Conservation (phyloP, 164 flowering plant species). For the Macadamia integrifolia region DNA sequence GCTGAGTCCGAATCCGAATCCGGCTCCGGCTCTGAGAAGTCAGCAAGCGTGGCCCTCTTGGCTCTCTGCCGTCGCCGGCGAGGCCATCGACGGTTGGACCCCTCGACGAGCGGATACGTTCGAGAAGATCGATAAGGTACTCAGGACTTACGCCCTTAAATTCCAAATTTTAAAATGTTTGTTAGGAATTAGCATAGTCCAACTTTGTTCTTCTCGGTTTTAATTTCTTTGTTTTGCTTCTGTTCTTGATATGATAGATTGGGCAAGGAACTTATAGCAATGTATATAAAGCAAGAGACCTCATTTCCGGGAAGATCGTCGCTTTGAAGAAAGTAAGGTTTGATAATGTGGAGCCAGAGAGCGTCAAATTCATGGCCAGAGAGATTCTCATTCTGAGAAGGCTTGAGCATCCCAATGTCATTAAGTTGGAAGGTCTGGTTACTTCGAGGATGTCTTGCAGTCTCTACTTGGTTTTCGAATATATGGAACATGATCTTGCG, state of each 20-base stretch:
- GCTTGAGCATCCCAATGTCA: constrained; percentile 85
- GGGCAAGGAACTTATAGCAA: constrained; percentile 98
- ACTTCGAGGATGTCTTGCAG: constrained; percentile 93
- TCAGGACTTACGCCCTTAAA: not conserved
- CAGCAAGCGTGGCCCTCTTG: constrained; percentile 78
- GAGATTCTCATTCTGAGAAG: constrained; percentile 72
- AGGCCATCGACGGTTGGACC: constrained; percentile 63
- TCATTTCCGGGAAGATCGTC: constrained; percentile 75
- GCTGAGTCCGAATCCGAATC: not conserved
- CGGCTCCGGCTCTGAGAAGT: constrained; percentile 15
- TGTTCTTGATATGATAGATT: constrained; percentile 32
- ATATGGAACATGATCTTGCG: constrained; percentile 94
- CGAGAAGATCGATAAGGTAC: constrained; percentile 82
- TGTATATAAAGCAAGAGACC: constrained; percentile 88
- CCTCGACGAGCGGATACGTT: constrained; percentile 79
- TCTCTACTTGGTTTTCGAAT: constrained; percentile 80
- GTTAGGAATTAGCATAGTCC: not conserved
- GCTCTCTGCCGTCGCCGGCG: constrained; percentile 69
- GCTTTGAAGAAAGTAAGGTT: constrained; percentile 92
- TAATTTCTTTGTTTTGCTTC: not conserved
- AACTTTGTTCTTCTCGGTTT: not conserved
- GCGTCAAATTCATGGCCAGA: constrained; percentile 86
- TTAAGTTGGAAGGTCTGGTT: constrained; percentile 80
- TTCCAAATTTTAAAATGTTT: too few species aligned
- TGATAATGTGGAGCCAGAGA: constrained; percentile 90